Evolutionary conservation across 2,329 filamentous ascomycete species (phyloP).

Genomic region (Cercospora citrullina): DNA sequence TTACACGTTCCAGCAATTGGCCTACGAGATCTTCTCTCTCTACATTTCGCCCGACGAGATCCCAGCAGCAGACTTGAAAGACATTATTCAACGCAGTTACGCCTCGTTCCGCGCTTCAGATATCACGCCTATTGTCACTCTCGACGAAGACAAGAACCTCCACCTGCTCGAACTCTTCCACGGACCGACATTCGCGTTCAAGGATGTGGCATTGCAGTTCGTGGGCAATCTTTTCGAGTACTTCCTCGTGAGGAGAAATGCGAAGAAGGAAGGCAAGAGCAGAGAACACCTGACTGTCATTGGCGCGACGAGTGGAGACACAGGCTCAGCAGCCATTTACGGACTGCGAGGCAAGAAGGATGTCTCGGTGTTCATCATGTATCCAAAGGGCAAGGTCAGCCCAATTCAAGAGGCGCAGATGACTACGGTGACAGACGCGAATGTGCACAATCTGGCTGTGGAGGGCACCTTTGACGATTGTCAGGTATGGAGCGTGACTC

Average conservation of each 20-base stretch:
- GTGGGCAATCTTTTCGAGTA: conserved; percentile 96
- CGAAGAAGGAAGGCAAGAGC: conserved; percentile 62
- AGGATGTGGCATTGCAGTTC: conserved; percentile 91
- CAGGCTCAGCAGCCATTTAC: conserved; percentile 93
- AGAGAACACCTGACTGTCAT: conserved; percentile 82
- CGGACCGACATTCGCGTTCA: conserved; percentile 92
- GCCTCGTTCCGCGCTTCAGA: conserved; percentile 80
- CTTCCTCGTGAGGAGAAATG: conserved; percentile 73
- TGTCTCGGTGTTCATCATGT: conserved; percentile 91
- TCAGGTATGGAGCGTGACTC: conserved; percentile 57
- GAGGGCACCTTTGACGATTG: conserved; percentile 95
- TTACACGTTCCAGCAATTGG: conserved; percentile 76
- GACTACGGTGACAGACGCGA: conserved; percentile 87
- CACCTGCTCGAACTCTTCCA: conserved; percentile 94
- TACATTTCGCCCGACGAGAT: conserved; percentile 87
- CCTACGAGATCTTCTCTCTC: conserved; percentile 79
- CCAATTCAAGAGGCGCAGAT: conserved; percentile 95
- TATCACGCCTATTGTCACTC: conserved; percentile 75
- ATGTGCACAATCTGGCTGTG: conserved; percentile 90
- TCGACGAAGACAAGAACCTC: conserved; percentile 70
- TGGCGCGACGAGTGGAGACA: conserved; percentile 83
- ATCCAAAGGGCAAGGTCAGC: conserved; percentile 86
- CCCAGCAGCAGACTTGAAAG: conserved; percentile 73
- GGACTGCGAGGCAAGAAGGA: conserved; percentile 94
- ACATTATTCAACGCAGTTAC: conserved; percentile 82